Conservation (phyloP, 345 rosid species). For the Geranium brycei region DNA sequence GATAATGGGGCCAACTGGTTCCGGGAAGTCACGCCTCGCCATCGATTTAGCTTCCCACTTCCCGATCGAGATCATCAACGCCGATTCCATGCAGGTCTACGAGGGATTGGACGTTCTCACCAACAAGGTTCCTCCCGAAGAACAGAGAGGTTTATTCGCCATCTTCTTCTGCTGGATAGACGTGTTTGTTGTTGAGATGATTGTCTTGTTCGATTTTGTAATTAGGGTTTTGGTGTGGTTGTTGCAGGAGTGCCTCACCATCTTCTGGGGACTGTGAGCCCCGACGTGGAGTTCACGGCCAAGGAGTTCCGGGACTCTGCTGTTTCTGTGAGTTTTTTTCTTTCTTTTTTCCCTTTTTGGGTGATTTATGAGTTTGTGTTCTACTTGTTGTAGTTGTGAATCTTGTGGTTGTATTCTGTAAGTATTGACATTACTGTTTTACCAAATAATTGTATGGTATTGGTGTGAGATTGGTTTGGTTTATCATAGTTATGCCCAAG, state of each 20-base stretch:
- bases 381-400: background rate
- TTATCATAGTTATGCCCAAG: no score
- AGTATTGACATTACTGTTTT: background rate
- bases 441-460: no score
- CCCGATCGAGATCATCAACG: conserved; percentile 74
- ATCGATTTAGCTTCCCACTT: conserved; percentile 66
- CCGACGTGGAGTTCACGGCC: conserved; percentile 60
- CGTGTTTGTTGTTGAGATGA: background rate
- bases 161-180: background rate
- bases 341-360: background rate
- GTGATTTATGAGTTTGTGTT: background rate
- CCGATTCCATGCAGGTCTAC: conserved; percentile 96
- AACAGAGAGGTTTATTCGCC: conserved; percentile 42
- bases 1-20: conserved; percentile 85
- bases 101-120: conserved; percentile 75
- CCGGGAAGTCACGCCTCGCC: conserved; percentile 82
- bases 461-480: no score
- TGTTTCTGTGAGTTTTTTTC: conserved; percentile 47
- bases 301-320: conserved; percentile 63
- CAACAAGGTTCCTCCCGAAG: conserved; percentile 55
- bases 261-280: conserved; percentile 59
- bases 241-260: conserved; percentile 70
- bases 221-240: background rate
- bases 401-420: background rate
- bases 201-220: background rate